Conservation (phyloP, 1,284 basidiomycete species). For the Leccinum ponderosum region DNA sequence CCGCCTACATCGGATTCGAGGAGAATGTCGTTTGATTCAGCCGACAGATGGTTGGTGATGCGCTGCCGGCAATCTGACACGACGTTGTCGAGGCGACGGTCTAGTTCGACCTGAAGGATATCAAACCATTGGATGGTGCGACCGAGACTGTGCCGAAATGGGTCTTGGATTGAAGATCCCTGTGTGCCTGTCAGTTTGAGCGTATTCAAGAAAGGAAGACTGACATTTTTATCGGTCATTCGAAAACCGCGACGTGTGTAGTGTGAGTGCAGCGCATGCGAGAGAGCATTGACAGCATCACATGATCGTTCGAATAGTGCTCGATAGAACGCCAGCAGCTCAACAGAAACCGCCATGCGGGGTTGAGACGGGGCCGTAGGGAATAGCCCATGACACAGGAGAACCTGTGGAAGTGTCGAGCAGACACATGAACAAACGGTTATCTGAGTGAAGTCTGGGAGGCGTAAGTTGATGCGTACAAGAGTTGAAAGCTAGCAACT, state of each 20-base stretch:
- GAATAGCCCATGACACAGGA: background rate
- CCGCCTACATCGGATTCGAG: too few species aligned
- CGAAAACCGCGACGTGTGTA: background rate
- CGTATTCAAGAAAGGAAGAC: background rate
- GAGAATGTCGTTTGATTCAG: too few species aligned
- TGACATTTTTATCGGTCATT: background rate
- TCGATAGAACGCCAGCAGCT: background rate
- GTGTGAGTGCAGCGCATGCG: background rate
- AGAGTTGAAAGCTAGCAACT: background rate
- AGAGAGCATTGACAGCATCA: background rate
- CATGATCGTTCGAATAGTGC: background rate
- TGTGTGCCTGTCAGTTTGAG: background rate
- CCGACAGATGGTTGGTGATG: background rate
- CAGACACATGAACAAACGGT: background rate
- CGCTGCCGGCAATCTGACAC: background rate
- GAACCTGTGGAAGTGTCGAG: background rate
- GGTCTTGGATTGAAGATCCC: background rate
- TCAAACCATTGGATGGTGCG: slow-evolving; percentile 4
- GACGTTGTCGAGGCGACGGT: background rate
- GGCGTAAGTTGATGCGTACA: background rate
- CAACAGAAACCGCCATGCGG: background rate
- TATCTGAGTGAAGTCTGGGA: background rate
- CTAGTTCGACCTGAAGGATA: background rate
- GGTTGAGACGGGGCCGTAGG: background rate
- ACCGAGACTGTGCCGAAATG: background rate